Evolutionary conservation across 495 filamentous ascomycete genomes (phyloP).

Genomic region (Sordaria brevicollis): DNA sequence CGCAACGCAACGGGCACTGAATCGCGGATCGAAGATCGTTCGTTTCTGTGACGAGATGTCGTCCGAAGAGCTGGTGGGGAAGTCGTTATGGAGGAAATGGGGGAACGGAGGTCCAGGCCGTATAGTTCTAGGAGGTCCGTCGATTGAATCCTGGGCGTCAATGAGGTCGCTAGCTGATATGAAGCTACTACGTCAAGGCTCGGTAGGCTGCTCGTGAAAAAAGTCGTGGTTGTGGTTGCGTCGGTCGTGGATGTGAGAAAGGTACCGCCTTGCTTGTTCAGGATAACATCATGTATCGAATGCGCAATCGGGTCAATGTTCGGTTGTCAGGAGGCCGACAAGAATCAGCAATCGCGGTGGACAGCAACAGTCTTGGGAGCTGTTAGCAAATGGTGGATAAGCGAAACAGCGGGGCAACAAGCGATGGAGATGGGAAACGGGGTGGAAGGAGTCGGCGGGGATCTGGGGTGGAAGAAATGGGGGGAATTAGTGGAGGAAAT

Average conservation of each 20-base stretch:
- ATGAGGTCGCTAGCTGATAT: not conserved
- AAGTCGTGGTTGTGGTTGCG: not conserved
- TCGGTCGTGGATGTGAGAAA: not conserved
- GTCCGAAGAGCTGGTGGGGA: not conserved
- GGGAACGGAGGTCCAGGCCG: not conserved
- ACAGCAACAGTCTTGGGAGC: not conserved
- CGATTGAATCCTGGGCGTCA: not conserved
- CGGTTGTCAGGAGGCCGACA: not conserved
- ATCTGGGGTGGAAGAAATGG: not conserved
- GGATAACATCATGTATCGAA: not conserved
- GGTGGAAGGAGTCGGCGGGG: not conserved
- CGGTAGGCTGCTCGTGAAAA: not conserved
- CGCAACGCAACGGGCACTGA: not conserved
- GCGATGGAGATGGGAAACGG: not conserved
- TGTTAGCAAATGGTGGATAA: not conserved
- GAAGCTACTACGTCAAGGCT: not conserved
- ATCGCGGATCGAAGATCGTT: not conserved
- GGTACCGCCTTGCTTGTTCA: not conserved
- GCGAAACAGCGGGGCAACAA: not conserved
- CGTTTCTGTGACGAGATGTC: not conserved
- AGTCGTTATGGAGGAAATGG: not conserved
- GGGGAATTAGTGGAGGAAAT: not conserved
- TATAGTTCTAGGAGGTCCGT: not conserved
- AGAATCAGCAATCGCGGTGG: not conserved
- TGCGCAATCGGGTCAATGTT: not conserved